Conservation (phyloP, 148 eudicot species). For the Vaccinium myrtillus region DNA sequence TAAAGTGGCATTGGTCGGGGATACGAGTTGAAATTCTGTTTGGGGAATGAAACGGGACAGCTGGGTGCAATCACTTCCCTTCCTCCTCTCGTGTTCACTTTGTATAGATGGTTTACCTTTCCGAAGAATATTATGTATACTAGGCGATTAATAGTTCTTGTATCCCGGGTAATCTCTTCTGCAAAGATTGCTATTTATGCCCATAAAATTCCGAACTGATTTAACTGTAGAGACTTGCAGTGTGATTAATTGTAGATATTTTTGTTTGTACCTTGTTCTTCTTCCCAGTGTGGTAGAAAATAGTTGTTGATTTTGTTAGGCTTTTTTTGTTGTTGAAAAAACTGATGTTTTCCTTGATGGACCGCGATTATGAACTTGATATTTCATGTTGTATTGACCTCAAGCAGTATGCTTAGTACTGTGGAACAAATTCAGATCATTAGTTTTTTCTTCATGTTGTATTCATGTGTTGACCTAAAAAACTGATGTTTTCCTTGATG, state of each 20-base stretch:
- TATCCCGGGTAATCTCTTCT: not conserved
- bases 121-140: conserved; percentile 7
- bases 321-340: not conserved
- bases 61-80: not conserved
- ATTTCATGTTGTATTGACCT: not conserved
- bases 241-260: not conserved
- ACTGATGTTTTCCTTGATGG: not conserved
- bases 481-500: not conserved
- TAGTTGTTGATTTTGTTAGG: not conserved
- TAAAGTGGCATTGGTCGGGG: not conserved
- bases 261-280: conserved; percentile 14
- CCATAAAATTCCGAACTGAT: not conserved
- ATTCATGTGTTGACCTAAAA: too few relatives aligned
- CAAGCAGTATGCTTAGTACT: not conserved
- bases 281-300: conserved; percentile 7
- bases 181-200: not conserved
- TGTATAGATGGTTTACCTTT: conserved; percentile 14
- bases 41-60: not conserved
- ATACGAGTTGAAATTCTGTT: not conserved
- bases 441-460: not conserved
- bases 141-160: not conserved
- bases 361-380: not conserved
- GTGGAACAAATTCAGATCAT: not conserved
- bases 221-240: not conserved
- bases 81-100: not conserved